These are phyloP conservation scores for Eutrema japonicum DNA, from an alignment of 345 rosid genomes.

Conservation along the genomic window DNA sequence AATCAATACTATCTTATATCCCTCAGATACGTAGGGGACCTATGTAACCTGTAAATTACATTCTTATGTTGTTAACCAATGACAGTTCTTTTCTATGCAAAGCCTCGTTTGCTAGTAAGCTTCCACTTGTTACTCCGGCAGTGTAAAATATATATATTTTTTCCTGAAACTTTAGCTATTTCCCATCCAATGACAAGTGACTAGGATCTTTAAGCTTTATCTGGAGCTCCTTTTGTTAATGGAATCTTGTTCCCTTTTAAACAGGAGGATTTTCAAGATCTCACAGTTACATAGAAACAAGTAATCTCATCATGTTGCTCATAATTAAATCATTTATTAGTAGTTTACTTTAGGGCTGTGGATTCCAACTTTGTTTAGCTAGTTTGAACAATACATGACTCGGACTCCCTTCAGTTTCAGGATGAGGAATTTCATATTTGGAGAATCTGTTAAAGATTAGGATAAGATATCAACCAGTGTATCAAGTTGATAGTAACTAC, in stretches of 20 bases:
- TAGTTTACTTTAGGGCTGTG: no score
- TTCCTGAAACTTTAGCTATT: not conserved
- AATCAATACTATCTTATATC: not conserved
- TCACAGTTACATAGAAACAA: no score
- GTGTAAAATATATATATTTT: no score
- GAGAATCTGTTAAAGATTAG: no score
- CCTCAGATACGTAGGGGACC: conserved; percentile 1
- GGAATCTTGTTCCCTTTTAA: no score
- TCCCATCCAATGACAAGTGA: conserved; percentile 22
- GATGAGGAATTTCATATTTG: no score
- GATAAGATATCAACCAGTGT: conserved; percentile 4
- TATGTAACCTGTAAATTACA: conserved; percentile 24
- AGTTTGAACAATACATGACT: no score
- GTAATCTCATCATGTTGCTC: no score
- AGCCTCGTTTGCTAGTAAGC: conserved; percentile 1
- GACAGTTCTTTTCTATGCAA: not conserved
- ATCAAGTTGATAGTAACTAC: conserved; percentile 3
- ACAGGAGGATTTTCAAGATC: no score
- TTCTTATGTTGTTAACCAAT: conserved; percentile 20
- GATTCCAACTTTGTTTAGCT: no score
- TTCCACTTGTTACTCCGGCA: not conserved
- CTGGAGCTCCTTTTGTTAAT: conserved; percentile 1
- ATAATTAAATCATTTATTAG: no score
- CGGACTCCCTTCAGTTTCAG: no score
- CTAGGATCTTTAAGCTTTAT: conserved; percentile 24